Evolutionary conservation across 129 eudicot genomes (phyloP), one percentile per base, ranked within the genome.

Genomic region (Glebionis coronaria): DNA sequence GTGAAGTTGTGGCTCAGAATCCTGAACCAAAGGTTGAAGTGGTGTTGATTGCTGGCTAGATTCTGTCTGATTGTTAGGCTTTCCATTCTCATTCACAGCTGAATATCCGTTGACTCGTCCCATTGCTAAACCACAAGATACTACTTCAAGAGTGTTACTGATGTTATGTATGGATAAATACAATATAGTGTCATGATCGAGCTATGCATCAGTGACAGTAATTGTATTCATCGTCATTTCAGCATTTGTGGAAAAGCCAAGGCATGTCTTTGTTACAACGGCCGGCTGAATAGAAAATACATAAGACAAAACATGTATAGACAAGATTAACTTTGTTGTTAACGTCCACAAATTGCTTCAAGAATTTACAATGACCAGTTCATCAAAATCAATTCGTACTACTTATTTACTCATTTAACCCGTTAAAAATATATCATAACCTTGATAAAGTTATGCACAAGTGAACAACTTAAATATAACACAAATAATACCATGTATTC

Each of bases 11-110:
- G 45, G 65, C 27, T 44, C 51, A 13, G 47, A 65, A 56, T 2
- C 65, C 7, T 55, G 56, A 25, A 44, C 44, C 29, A 21, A 65
- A 23, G 40, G 35, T 44, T 58, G 51, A 9, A 44, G 69, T 20
- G 38, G 69, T 27, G 78, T 56, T 27, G 71, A 20, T 42, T 53
- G 64, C 23, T 55, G 44, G 14, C 12, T 14, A 12, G 63, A 38
- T 29, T 49, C 61, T 3, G 76, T 15, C 20, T 50, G 25, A 5
- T 73, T 46, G 57, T 61, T 63, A 35, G 54, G 77, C 38, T 73
- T 44, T 25, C 44, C 23, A 16, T 62, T 52, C 15, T n/a, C 61
- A 12, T 4, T 40, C 28, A 12, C 45, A 8, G 49, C 4, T 44
- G 68, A 45, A 28, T 4, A 14, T 44, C 12, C 44, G 50, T 12